These are phyloP conservation scores for Pyrenochaeta sp. DNA, from an alignment of 2,329 filamentous ascomycete species.

Conservation along the genomic window DNA sequence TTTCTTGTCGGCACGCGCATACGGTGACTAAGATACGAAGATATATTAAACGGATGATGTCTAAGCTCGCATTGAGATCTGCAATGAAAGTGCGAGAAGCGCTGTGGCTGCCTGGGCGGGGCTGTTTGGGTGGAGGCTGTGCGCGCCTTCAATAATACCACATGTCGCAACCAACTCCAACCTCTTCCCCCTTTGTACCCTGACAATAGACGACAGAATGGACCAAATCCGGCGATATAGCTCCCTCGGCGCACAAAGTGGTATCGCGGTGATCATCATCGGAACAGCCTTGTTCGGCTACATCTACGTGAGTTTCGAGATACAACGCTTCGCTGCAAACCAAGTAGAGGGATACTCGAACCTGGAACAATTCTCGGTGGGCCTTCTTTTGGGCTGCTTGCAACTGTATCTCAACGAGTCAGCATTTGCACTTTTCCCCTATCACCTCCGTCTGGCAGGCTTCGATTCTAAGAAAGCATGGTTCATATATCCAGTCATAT, in stretches of 20 bases:
- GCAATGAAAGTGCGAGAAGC: neutral
- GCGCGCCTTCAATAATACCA: neutral
- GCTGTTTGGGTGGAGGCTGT: neutral
- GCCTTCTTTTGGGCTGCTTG: neutral
- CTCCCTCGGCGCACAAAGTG: neutral
- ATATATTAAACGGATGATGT: too few species aligned
- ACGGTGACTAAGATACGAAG: too few species aligned
- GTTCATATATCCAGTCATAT: neutral
- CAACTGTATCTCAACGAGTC: neutral
- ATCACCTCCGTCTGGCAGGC: neutral
- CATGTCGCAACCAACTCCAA: neutral
- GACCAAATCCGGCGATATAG: neutral
- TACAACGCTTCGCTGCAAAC: neutral
- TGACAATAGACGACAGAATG: neutral
- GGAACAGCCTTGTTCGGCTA: neutral
- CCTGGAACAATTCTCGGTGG: neutral
- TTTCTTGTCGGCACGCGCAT: too few species aligned
- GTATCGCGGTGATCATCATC: neutral
- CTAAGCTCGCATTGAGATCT: too few species aligned
- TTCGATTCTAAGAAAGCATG: neutral
- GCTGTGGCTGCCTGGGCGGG: neutral
- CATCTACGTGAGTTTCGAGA: neutral
- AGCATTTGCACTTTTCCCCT: neutral
- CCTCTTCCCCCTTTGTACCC: neutral
- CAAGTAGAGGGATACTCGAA: neutral